Base-by-base conservation (phyloP, 2,329 filamentous ascomycete species). In the Thelonectria blattea region DNA sequence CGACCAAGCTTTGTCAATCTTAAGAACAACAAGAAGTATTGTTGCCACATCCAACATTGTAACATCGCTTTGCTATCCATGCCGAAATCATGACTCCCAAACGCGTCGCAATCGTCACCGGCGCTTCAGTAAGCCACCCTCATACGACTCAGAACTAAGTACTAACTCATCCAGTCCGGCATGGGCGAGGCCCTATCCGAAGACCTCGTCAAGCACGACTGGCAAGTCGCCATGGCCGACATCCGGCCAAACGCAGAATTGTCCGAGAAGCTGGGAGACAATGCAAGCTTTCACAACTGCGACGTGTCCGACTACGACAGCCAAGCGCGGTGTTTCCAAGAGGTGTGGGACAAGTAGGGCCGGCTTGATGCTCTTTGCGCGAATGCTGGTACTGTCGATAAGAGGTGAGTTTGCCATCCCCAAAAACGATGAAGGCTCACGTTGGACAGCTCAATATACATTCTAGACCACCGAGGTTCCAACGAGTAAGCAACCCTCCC, bases 331-430 rank as follows among this genome's bases (percentile, higher is more conserved):
- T 74, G 77, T 8, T 85, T 85, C 65, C 66, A 72, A 10, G 60
- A 72, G 3, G 79, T 80, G 0, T 82, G 76, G 72, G 59, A 72
- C 8, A 74, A 73, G 41, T 82, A 78, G 71, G 76, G 76, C 1
- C 77, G 79, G 5, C 72, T 85, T 14, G 82, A 85, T 70, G 76
- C 77, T 0, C 65, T 84, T 1, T 78, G 80, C 17, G 77, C 80
- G 37, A 85, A 85, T 62, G 81, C 82, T 0, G 83, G 81, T n/a
- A 78, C 80, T 34, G 75, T 81, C 1, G 81, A 84, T 65, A 65
- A 64, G 48, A 68, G 65, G 65, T 59, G 17, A 50, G 53, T n/a
- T 15, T 20, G 17, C 15, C 50, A 6, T 17, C 10, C 12, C 14
- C 1, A 20, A 10, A 3, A 41, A 12, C 7, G 5, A 6, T 15